Base-by-base conservation (phyloP, 2,329 filamentous ascomycete species). In the Aspergillus sclerotialis region DNA sequence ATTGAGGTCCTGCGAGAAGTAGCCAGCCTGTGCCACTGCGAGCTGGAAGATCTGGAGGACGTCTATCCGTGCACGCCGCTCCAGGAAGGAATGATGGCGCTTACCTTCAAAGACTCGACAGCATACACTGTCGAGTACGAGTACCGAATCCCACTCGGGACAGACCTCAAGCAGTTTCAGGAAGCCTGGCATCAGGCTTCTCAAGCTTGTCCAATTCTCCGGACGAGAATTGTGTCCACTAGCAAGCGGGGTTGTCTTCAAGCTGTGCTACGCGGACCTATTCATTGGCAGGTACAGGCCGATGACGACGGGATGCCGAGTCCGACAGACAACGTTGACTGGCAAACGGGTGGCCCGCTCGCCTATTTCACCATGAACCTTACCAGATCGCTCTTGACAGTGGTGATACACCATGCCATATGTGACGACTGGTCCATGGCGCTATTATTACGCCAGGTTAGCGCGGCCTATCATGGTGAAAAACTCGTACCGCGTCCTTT, bases 341-440 rank as follows among this genome's bases (percentile, higher is more conserved):
- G 36, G 36, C 30, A 34, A 15, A 15, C 25, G 9, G 40, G 40
- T 4, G 33, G 11, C 3, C 38, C 38, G 2, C n/a, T 43, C 24
- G 40, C 23, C 2, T 38, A 28, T 8, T 37, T 42, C 10, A 21
- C 24, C 27, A 15, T 39, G n/a, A 28, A 42, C 14, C 2, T 35
- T 9, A 35, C 21, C 6, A 15, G 24, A 16, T 30, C 28, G 17
- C 18, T 25, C 1, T 13, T 43, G 8, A 32, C 8, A 7, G 19
- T 44, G 7, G 21, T 27, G 9, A 34, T 44, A 7, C 44, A 48
- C 31, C 45, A 46, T 33, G 35, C 43, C 3, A 36, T 46, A n/a
- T 44, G 43, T 18, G 45, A 48, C 12, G 30, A 39, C 19, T 48
- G 45, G 45, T 48, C 45, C 3, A 42, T 48, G 17, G 43, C 33